A percentile compares a stretch with the other conserved stretches of the same genome.
Evolutionary conservation across 225 moss, liverwort and hornwort species (phyloP).

Genomic region (Sphagnum tenellum): DNA sequence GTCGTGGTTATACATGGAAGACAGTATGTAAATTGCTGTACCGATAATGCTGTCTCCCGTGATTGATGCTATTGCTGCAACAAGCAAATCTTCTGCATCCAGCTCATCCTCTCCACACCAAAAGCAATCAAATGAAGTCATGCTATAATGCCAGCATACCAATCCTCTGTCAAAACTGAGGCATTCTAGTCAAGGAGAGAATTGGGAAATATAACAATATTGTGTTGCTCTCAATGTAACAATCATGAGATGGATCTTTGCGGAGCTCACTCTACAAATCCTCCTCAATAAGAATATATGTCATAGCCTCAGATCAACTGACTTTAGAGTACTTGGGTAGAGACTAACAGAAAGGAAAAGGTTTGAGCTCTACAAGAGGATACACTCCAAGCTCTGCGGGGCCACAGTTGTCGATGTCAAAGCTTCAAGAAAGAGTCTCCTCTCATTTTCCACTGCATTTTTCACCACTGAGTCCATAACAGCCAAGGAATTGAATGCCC

Average conservation of each 20-base stretch:
- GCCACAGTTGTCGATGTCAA: conserved; percentile 26
- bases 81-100: conserved; percentile 33
- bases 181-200: conserved; percentile 18
- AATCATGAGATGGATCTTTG: no score
- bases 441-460: conserved; percentile 57
- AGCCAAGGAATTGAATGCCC: no score
- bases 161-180: conserved; percentile 60
- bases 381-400: conserved; percentile 43
- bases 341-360: no score
- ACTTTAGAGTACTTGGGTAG: no score
- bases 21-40: conserved; percentile 51
- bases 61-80: conserved; percentile 50
- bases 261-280: no score
- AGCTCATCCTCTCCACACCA: conserved; percentile 50
- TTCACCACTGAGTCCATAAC: neutral
- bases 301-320: no score
- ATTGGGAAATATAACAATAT: no score
- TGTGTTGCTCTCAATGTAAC: no score
- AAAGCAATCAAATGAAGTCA: conserved; percentile 60
- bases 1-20: conserved; percentile 71
- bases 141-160: conserved; percentile 72
- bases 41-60: conserved; percentile 57
- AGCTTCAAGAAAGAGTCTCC: conserved; percentile 40
- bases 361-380: conserved; percentile 16
- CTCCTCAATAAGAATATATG: no score